Percentiles rank a stretch among this genome's conserved stretches.
phyloP scores from a whole-genome alignment of 2,329 filamentous ascomycete genomes.

The Pestalotiopsis sp. region DNA sequence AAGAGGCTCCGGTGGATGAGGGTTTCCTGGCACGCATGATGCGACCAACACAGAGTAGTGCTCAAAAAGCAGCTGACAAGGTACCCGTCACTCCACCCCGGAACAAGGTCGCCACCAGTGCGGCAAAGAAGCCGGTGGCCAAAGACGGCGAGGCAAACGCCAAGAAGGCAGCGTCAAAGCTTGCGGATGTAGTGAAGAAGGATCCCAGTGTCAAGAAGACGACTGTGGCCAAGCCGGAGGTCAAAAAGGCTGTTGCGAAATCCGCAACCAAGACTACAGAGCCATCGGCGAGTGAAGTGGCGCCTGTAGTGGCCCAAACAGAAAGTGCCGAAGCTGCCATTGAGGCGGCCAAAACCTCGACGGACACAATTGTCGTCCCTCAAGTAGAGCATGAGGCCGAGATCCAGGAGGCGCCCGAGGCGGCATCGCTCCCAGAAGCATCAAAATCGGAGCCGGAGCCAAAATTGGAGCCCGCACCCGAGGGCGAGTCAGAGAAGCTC shows the following conservation, averaged over 20 bases:
- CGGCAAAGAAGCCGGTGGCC: constrained; percentile 20
- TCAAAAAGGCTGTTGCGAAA: constrained; percentile 15
- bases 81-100: constrained; percentile 51
- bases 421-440: constrained; percentile 9
- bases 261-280: constrained; percentile 19
- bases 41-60: constrained; percentile 72
- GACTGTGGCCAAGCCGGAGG: constrained; percentile 7
- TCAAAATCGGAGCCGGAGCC: not conserved
- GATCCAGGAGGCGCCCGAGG: constrained; percentile 11
- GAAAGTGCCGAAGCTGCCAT: constrained; percentile 16
- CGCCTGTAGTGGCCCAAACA: constrained; percentile 22
- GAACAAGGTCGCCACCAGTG: constrained; percentile 30
- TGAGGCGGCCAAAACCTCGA: constrained; percentile 14
- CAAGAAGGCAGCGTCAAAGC: constrained; percentile 29
- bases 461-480: constrained; percentile 13
- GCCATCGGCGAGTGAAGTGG: constrained; percentile 29
- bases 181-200: constrained; percentile 25
- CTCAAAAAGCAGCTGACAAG: constrained; percentile 71
- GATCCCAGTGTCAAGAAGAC: constrained; percentile 17
- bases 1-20: constrained; percentile 64
- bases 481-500: not conserved
- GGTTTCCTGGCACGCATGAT: constrained; percentile 82
- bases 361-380: constrained; percentile 17
- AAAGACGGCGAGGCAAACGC: constrained; percentile 26
- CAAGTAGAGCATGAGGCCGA: constrained; percentile 14